These are phyloP conservation scores for Euphorbia lathyris DNA, from an alignment of 345 rosid species.

Conservation along the genomic window DNA sequence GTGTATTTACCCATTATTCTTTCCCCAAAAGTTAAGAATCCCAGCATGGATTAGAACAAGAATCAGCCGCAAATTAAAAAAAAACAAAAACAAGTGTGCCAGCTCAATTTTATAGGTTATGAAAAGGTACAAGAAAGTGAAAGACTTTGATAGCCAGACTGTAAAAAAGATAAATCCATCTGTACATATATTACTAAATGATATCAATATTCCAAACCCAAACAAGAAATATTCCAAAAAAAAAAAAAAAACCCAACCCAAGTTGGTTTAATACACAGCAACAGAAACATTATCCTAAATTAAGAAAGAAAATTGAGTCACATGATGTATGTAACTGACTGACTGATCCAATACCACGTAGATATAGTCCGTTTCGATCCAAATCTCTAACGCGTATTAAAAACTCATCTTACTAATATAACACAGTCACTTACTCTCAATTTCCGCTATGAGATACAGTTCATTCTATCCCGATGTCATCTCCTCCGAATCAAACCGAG, in stretches of 20 bases:
- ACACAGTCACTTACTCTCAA: no score
- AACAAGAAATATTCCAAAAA: slow-evolving; percentile 3
- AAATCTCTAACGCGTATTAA: no score
- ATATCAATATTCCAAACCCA: slow-evolving; percentile 18
- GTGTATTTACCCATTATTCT: no score
- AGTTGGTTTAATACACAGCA: slow-evolving; percentile 7
- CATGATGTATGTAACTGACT: no score
- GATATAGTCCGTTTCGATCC: no score
- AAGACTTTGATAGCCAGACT: slow-evolving; percentile 13
- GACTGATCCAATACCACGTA: no score
- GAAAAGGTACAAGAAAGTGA: not conserved
- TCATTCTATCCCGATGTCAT: no score
- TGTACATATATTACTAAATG: not conserved
- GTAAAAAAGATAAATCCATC: slow-evolving; percentile 18
- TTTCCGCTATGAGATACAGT: no score
- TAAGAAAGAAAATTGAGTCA: no score
- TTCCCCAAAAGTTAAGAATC: slow-evolving; percentile 18
- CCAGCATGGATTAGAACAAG: slow-evolving; percentile 19
- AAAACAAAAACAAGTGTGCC: not conserved
- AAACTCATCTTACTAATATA: no score
- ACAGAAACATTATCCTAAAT: slow-evolving; percentile 3
- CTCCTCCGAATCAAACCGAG: no score
- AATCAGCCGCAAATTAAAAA: not conserved
- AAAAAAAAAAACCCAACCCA: not conserved
- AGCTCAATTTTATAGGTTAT: slow-evolving; percentile 11